Base-by-base conservation (phyloP, 371 early-diverging fungal species). In the Capillidium rhysosporum region DNA sequence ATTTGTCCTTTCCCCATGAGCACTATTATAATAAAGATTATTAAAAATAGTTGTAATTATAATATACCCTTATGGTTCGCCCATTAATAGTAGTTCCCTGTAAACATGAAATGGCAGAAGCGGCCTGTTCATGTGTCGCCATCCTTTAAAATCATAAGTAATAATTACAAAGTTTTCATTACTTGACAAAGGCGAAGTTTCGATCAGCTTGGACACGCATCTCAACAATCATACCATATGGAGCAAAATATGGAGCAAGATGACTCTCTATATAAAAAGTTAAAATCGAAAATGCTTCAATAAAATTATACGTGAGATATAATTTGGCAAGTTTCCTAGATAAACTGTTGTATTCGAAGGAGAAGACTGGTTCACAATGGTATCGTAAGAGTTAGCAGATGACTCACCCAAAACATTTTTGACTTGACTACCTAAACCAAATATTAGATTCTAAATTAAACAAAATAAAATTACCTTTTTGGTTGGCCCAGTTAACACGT, bases 181-280 rank as follows among this genome's bases (percentile, higher is more conserved):
- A 79, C 79, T 79, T 83, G 61, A 91, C 73, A 65, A 91, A 91
- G 12, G 84, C 90, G 61, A 79, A 91, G n/a, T 91, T 91, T 47
- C 86, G 81, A 45, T 91, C 92, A 14, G 79, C 69, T 64, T 89
- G 91, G 61, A 89, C 66, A 49, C 83, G 73, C 46, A 87, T 61
- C 56, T 89, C 89, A 41, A 77, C 62, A 8, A 89, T 72, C 59
- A 63, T 71, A 4, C 92, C 92, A 57, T 67, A 85, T 25, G 68
- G 71, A 56, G 79, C 79, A 72, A 91, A 89, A 59, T 79, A 66
- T 20, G 75, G 76, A 21, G 72, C 59, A 58, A 91, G 61, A 49
- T 90, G 86, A 53, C 76, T 75, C 62, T 85, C 77, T 75, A 54
- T 43, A 51, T 43, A 54, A 46, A 43, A 20, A 23, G 51, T 29